Percentiles rank a stretch among this genome's conserved stretches.
phyloP scores from a whole-genome alignment of 257 asterid genomes.

The Haberlea rhodopensis region DNA sequence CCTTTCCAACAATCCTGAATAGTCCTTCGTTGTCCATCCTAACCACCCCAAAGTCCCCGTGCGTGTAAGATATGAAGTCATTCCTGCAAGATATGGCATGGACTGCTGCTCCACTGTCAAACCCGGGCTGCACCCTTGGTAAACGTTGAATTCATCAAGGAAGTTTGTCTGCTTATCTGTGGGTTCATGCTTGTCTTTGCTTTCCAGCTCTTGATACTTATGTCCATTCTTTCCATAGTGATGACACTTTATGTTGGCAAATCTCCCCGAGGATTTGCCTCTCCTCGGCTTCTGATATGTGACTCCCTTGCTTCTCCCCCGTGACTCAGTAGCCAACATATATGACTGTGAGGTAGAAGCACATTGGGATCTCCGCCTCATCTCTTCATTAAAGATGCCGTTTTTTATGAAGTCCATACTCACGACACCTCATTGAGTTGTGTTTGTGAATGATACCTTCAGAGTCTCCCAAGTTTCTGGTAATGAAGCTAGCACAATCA shows the following conservation, averaged over 20 bases:
- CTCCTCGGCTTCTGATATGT: no score
- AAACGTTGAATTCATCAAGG: no score
- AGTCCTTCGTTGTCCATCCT: background rate
- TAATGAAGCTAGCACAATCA: conserved; percentile 4
- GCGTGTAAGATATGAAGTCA: conserved; percentile 8
- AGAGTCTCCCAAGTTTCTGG: background rate
- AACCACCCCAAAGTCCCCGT: no score
- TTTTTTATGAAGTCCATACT: background rate
- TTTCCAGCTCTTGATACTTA: no score
- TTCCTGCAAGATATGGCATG: background rate
- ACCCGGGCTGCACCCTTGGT: no score
- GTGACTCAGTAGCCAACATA: background rate
- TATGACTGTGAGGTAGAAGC: background rate
- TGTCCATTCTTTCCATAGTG: background rate
- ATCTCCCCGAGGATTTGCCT: no score
- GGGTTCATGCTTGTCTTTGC: background rate
- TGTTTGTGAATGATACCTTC: background rate
- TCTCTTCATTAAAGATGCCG: conserved; percentile 12
- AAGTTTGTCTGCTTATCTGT: background rate
- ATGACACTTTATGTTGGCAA: no score
- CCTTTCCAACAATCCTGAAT: background rate
- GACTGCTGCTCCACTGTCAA: background rate
- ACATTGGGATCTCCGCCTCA: background rate
- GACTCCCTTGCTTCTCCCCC: conserved; percentile 5
- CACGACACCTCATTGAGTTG: conserved; percentile 1